Base-by-base conservation (phyloP, 331 rosid genomes). In the Pyrus hybrid region DNA sequence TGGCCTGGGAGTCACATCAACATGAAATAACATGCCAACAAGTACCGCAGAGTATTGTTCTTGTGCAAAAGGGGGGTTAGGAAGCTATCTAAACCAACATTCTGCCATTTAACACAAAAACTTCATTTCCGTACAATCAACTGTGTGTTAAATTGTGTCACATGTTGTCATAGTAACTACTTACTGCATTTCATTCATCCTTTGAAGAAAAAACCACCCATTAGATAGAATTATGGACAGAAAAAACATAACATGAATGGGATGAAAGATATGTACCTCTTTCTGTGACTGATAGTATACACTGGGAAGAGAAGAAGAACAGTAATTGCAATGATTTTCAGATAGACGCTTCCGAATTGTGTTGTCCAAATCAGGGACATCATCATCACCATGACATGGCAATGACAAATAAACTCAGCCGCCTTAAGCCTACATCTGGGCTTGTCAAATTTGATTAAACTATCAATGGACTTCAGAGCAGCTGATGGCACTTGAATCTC, bases 361-460 rank as follows among this genome's bases (percentile, higher is more conserved):
- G 86, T 81, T 80, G 76, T 95, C 99, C 89, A 92, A 78, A 84
- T 92, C 93, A 72, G 88, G 72, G 74, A 66, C 78, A 81, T 83
- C 82, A 16, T 76, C 85, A 76, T 75, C 82, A 73, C 82, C 79
- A 30, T 69, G 87, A 71, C 79, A 70, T 30, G 87, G 67, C 79
- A 75, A 66, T 8, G 92, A 76, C 8, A 79, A 81, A 87, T 88
- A 89, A 76, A 89, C 80, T 90, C 96, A 12, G 86, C 93, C 22
- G 88, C 91, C 88, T 88, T 92, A 70, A 86, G 86, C 85, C 89
- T 89, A 82, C 97, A 92, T 66, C 86, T 92, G 77, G 99, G 93
- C 85, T 83, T 92, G 81, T 95, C 97, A 83, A 95, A 90, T 86
- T 86, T 92, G 83, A 95, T 86, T 82, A 95, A 88, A 79, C 99